Base-by-base conservation (phyloP, 306 rosid species). In the Fagus sylvatica region DNA sequence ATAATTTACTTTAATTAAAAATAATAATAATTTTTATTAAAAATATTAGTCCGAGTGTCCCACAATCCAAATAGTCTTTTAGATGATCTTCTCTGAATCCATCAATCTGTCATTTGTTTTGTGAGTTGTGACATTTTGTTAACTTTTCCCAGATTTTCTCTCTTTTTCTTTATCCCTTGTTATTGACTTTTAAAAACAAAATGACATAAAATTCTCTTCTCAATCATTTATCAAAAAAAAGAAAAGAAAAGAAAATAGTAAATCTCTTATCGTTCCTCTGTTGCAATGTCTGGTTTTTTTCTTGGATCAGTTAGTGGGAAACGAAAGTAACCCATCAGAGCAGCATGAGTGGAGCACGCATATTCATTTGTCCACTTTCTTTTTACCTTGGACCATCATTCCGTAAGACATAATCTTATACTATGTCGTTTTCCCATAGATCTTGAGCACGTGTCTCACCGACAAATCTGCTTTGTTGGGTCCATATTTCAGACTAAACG, bases 371-470 rank as follows among this genome's bases (percentile, higher is more conserved):
- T 81, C 83, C 71, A 78, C 56, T 66, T 78, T 39, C 90, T 88
- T 85, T 46, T 85, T 56, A 80, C 84, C 79, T 78, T 85, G 82
- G 53, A 82, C 40, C 81, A 85, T 87, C 88, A 87, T 87, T 84
- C 83, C 42, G 76, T 80, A 75, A 72, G 85, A 81, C 84, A 78
- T 80, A 79, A 80, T 80, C 91, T 76, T 51, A 81, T 65, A 78
- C 68, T 41, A 48, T 84, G 89, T 84, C 88, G 79, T 85, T 81
- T 88, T 76, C 89, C 60, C 75, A 6, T 72, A 42, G 83, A 60
- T 81, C 82, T 79, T 19, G 32, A 70, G 75, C 88, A 88, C 91
- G 92, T 86, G 91, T 90, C 88, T 72, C 78, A 83, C 92, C 87
- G 88, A 88, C 91, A 86, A 39, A 46, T 43, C 76, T 75, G 32